These are phyloP conservation scores for Diplogelasinospora grovesii DNA, from an alignment of 495 filamentous ascomycete species.

Conservation along the genomic window DNA sequence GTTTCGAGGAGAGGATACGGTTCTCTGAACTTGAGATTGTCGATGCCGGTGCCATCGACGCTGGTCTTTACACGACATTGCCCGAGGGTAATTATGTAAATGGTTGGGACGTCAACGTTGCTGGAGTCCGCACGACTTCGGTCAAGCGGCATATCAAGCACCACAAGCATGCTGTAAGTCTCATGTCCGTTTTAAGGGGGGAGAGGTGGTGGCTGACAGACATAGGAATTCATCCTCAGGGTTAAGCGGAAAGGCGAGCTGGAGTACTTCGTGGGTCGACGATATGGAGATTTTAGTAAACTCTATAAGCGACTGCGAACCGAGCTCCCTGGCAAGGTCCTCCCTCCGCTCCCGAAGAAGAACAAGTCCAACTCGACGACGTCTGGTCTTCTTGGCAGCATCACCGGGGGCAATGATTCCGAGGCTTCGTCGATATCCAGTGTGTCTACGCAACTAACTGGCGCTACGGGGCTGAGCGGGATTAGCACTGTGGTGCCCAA, in stretches of 20 bases:
- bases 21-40: constrained; percentile 97
- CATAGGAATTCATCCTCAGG: constrained; percentile 81
- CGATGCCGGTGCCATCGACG: constrained; percentile 84
- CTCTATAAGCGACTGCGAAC: constrained; percentile 72
- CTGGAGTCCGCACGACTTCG: constrained; percentile 72
- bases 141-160: constrained; percentile 82
- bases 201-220: background rate
- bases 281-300: constrained; percentile 81
- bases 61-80: constrained; percentile 73
- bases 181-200: background rate
- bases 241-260: constrained; percentile 64
- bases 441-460: constrained; percentile 49
- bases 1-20: constrained; percentile 92
- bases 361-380: constrained; percentile 69
- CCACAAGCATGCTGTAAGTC: constrained; percentile 83
- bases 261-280: constrained; percentile 70
- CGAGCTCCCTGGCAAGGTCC: constrained; percentile 85
- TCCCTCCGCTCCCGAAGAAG: constrained; percentile 83
- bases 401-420: constrained; percentile 54
- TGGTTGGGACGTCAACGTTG: constrained; percentile 96
- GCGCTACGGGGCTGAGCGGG: constrained; percentile 10
- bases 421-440: constrained; percentile 75
- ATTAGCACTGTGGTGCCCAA: no score
- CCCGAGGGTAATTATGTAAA: constrained; percentile 88
- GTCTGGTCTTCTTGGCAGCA: constrained; percentile 40